Conservation (phyloP, 164 flowering plant genomes). For the Vitis labrusca region DNA sequence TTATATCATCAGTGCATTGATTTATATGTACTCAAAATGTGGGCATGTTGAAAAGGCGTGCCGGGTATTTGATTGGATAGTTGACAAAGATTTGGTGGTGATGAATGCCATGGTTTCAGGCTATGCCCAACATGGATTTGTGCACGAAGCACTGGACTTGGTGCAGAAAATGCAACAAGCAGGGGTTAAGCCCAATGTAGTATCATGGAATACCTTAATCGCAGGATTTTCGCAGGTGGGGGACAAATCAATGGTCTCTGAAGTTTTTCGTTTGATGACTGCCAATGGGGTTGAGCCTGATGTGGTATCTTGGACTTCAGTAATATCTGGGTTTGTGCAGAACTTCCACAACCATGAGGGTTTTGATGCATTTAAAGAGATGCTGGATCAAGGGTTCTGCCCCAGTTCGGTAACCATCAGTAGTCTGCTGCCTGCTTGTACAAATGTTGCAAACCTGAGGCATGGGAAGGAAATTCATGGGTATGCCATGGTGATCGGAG, state of each 20-base stretch:
- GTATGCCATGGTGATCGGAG: slow-evolving; percentile 53
- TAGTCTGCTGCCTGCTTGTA: slow-evolving; percentile 56
- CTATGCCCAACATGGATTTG: slow-evolving; percentile 50
- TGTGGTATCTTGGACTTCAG: slow-evolving; percentile 80
- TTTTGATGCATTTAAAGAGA: slow-evolving; percentile 45
- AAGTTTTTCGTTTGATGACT: slow-evolving; percentile 36
- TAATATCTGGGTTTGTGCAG: slow-evolving; percentile 72
- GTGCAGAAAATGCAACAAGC: slow-evolving; percentile 40
- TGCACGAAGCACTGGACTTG: slow-evolving; percentile 46
- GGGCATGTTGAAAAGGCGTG: slow-evolving; percentile 49
- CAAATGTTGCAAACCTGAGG: slow-evolving; percentile 37
- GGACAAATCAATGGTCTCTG: slow-evolving; percentile 35
- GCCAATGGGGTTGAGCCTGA: slow-evolving; percentile 48
- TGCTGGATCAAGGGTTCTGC: slow-evolving; percentile 42
- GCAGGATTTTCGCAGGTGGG: slow-evolving; percentile 62
- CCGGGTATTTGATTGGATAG: slow-evolving; percentile 54
- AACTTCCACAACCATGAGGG: slow-evolving; percentile 51
- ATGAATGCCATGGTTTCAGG: slow-evolving; percentile 79
- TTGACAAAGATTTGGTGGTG: slow-evolving; percentile 62
- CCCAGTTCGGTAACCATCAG: slow-evolving; percentile 67
- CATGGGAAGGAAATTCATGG: slow-evolving; percentile 63
- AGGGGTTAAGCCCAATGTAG: slow-evolving; percentile 58
- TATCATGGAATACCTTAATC: slow-evolving; percentile 83
- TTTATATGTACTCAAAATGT: slow-evolving; percentile 80
- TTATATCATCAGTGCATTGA: slow-evolving; percentile 57